These are phyloP conservation scores for Lecanosticta acicola DNA, from an alignment of 2,329 filamentous ascomycete species.

Conservation along the genomic window DNA sequence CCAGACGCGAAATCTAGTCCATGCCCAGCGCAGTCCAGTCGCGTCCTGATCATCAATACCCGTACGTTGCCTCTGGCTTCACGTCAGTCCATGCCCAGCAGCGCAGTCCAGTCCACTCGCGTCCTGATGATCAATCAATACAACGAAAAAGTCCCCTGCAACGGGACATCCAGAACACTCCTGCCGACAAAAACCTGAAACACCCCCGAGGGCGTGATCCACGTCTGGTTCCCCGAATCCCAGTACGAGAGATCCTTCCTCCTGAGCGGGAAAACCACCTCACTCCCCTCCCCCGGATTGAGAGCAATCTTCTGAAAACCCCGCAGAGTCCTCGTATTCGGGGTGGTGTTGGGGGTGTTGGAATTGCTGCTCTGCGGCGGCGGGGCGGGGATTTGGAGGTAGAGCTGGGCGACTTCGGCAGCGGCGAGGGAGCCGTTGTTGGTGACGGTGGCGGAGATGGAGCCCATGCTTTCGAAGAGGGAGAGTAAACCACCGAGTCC, in stretches of 20 bases:
- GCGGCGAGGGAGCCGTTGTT: slow-evolving; percentile 48
- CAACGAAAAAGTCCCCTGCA: slow-evolving; percentile 21
- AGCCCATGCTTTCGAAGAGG: slow-evolving; percentile 48
- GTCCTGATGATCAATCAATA: slow-evolving; percentile 5
- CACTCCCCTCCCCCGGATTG: slow-evolving; percentile 26
- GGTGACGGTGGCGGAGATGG: slow-evolving; percentile 45
- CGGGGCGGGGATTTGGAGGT: slow-evolving; percentile 28
- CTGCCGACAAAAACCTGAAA: slow-evolving; percentile 46
- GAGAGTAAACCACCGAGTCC: slow-evolving; percentile 26
- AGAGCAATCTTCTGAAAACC: slow-evolving; percentile 32
- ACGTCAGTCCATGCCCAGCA: too few species aligned
- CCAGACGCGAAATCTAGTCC: too few species aligned
- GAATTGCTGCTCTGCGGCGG: slow-evolving; percentile 45
- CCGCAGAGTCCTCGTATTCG: slow-evolving; percentile 27
- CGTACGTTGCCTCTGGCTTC: too few species aligned
- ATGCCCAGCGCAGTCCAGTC: too few species aligned
- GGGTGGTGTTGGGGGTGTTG: slow-evolving; percentile 4
- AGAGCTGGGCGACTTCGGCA: slow-evolving; percentile 51
- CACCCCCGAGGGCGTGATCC: slow-evolving; percentile 43
- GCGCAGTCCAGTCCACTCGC: too few species aligned
- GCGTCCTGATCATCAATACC: too few species aligned
- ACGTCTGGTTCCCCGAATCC: slow-evolving; percentile 46
- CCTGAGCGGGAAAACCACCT: slow-evolving; percentile 35
- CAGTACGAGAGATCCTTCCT: slow-evolving; percentile 47
- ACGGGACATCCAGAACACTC: slow-evolving; percentile 32